Base-by-base conservation (phyloP, 140 eudicot species). In the Flaveria floridana region DNA sequence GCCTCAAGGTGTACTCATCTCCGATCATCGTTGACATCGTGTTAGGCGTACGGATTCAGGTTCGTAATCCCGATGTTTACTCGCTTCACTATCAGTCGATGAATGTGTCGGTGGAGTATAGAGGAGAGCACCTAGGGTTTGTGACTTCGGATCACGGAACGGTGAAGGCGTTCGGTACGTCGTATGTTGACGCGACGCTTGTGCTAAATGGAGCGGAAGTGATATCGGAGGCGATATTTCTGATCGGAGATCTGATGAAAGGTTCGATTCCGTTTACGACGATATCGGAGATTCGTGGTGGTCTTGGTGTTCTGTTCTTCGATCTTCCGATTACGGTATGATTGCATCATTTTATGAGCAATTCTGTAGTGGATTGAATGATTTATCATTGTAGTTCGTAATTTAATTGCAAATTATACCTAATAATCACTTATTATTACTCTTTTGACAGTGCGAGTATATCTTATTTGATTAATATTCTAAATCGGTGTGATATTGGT, bases 91-190 rank as follows among this genome's bases (percentile, higher is more conserved):
- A 80, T 65, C 15, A 70, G 18, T 80, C 78, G 1, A 20, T 92
- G 0, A 30, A 47, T 12, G 95, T 85, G 1, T 65, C 86, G 74
- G 84, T 89, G 3, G 86, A 86, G 63, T 92, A 92, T 69, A 75
- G 92, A 58, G 98, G 98, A 48, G 85, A 74, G 74, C 13, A 78
- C 76, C 73, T 92, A 51, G 98, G 98, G 81, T 84, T 84, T 78
- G 96, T 89, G 50, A 79, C 79, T 1, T 87, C 98, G 34, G 84
- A 77, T 19, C 56, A 77, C 8, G 98, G 96, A 10, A 75, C 64
- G 11, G 80, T 92, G 20, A 81, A 55, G 73, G 84, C 92, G 25
- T 81, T 82, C 25, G 95, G 88, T 21, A 56, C 84, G 11, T 86
- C 96, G 50, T 89, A 82, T 70, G 71, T 86, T 39, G 85, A 92